phyloP scores from a whole-genome alignment of 176 grass and related monocot genomes.

The Musa beccarii region DNA sequence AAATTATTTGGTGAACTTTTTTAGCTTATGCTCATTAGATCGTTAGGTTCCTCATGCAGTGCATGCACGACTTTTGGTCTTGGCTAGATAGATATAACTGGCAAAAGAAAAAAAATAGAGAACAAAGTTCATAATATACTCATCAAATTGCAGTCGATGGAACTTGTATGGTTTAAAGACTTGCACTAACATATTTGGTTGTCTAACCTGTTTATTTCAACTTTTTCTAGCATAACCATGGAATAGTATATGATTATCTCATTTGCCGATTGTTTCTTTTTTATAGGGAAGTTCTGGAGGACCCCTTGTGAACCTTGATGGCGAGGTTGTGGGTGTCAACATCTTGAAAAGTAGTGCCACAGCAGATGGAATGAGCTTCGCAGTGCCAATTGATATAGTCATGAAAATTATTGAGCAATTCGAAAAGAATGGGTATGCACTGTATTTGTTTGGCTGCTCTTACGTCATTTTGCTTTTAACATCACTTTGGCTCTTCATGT shows the following conservation, averaged over 20 bases:
- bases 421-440: conserved; percentile 48
- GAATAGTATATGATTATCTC: no score
- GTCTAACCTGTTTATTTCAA: neutral
- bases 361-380: conserved; percentile 74
- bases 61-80: no score
- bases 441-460: neutral
- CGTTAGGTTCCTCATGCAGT: no score
- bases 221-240: no score
- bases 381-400: conserved; percentile 61
- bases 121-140: no score
- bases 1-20: no score
- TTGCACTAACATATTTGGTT: neutral
- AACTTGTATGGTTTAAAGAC: neutral
- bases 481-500: neutral
- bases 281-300: conserved; percentile 75
- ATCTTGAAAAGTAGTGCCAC: conserved; percentile 36
- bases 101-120: no score
- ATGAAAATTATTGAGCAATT: conserved; percentile 76
- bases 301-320: conserved; percentile 83
- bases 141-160: no score
- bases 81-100: no score
- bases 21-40: no score
- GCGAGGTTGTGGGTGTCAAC: conserved; percentile 77
- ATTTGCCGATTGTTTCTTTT: no score
- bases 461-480: neutral